Evolutionary conservation across 139 green algal species (phyloP).

Genomic region (Bryopsis sp.): DNA sequence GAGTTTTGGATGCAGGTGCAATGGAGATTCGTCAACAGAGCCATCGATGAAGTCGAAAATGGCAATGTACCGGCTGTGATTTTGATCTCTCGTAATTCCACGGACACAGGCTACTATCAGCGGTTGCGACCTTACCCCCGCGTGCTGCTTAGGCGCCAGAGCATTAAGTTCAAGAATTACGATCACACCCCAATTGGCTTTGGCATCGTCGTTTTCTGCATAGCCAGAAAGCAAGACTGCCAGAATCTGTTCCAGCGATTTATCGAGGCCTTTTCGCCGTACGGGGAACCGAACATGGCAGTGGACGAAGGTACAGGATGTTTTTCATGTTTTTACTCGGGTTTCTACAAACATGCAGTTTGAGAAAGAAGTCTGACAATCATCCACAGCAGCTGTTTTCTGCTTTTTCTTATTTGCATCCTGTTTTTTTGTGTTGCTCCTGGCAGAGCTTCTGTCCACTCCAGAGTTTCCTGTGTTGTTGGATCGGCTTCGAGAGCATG

Average conservation of each 20-base stretch:
- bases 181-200: constrained; percentile 66
- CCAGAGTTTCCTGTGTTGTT: constrained; percentile 43
- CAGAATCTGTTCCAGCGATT: constrained; percentile 54
- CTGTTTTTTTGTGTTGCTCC: neutral
- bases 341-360: no score
- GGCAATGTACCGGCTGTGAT: constrained; percentile 53
- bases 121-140: constrained; percentile 68
- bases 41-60: constrained; percentile 82
- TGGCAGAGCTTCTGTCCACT: neutral
- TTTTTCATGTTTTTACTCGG: no score
- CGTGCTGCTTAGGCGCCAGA: constrained; percentile 51
- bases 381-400: neutral
- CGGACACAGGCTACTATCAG: constrained; percentile 66
- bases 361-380: no score
- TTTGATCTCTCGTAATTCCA: constrained; percentile 57
- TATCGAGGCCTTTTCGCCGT: constrained; percentile 45
- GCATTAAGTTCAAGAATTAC: constrained; percentile 70
- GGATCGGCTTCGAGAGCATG: constrained; percentile 34
- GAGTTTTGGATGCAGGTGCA: constrained; percentile 35
- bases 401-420: neutral
- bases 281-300: constrained; percentile 65
- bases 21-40: constrained; percentile 80
- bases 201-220: constrained; percentile 70
- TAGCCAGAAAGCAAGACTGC: constrained; percentile 49
- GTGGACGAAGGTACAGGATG: constrained; percentile 47